These are phyloP conservation scores for Macrophomina pseudophaseolina DNA, from an alignment of 2,329 filamentous ascomycete genomes.

Conservation along the genomic window DNA sequence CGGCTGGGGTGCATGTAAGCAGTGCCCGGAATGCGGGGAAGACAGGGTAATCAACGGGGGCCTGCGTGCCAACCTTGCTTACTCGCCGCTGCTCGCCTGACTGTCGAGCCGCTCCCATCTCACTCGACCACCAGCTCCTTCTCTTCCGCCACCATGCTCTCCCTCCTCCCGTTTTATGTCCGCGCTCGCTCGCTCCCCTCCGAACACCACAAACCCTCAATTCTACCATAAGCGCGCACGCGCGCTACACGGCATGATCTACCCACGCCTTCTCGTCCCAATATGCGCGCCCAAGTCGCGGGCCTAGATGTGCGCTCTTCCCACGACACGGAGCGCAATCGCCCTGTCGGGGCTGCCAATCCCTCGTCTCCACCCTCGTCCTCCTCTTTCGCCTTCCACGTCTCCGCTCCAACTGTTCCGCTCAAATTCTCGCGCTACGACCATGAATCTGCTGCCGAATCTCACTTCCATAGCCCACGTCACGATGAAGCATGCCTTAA, in stretches of 20 bases:
- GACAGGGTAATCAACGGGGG: no score
- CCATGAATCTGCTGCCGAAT: slow-evolving; percentile 39
- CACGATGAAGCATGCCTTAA: slow-evolving; percentile 53
- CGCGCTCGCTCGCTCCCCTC: slow-evolving; percentile 26
- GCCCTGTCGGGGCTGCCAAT: slow-evolving; percentile 1
- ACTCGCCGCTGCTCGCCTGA: slow-evolving; percentile 20
- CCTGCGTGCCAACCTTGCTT: background rate
- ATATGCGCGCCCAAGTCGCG: slow-evolving; percentile 13
- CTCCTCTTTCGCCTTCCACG: slow-evolving; percentile 42
- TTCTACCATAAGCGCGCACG: background rate
- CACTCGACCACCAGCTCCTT: slow-evolving; percentile 25
- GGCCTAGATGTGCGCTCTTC: slow-evolving; percentile 2
- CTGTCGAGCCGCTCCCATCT: slow-evolving; percentile 20
- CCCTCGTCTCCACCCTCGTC: slow-evolving; percentile 1
- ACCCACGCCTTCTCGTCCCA: slow-evolving; percentile 16
- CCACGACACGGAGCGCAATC: background rate
- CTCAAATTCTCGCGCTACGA: slow-evolving; percentile 35
- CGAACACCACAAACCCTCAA: slow-evolving; percentile 3
- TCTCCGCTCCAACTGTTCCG: slow-evolving; percentile 33
- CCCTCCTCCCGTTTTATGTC: slow-evolving; percentile 16
- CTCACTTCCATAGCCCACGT: background rate
- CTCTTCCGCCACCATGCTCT: slow-evolving; percentile 20
- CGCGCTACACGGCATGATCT: slow-evolving; percentile 10
- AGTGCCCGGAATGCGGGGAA: no score
- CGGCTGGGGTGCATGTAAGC: no score